Conservation (phyloP, 2,329 filamentous ascomycete species). For the Fusarium caatingaense region DNA sequence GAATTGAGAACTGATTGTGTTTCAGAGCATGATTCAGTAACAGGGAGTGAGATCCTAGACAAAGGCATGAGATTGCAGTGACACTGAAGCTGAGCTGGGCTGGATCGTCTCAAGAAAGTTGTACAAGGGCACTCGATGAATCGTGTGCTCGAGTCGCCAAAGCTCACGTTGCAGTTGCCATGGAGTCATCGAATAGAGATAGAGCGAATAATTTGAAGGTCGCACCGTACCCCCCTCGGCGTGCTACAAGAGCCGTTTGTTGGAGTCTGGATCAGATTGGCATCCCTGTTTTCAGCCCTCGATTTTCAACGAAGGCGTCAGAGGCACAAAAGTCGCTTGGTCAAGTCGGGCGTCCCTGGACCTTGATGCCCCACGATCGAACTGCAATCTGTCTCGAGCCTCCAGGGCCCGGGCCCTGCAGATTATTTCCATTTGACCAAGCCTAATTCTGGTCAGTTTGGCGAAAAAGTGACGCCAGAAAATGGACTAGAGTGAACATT, state of each 20-base stretch:
- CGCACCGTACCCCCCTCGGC: constrained; percentile 32
- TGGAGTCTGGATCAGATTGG: constrained; percentile 39
- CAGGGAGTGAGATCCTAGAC: constrained; percentile 17
- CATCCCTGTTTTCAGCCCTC: constrained; percentile 48
- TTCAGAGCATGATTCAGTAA: constrained; percentile 25
- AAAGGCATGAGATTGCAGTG: constrained; percentile 33
- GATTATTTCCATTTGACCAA: constrained; percentile 32
- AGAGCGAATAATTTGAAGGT: constrained; percentile 22
- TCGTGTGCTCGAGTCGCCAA: constrained; percentile 26
- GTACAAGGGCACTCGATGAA: constrained; percentile 21
- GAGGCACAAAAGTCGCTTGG: constrained; percentile 34
- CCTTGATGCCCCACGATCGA: constrained; percentile 45
- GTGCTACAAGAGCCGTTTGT: constrained; percentile 27
- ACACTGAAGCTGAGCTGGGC: constrained; percentile 35
- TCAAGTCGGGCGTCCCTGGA: constrained; percentile 39
- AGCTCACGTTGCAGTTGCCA: constrained; percentile 25
- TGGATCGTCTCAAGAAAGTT: constrained; percentile 30
- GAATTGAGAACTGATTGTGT: constrained; percentile 12
- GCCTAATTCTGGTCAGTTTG: constrained; percentile 36
- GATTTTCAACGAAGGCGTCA: constrained; percentile 43
- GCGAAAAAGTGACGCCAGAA: constrained; percentile 46
- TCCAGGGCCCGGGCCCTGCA: constrained; percentile 29
- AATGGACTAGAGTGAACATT: constrained; percentile 44
- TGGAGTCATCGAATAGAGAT: constrained; percentile 33
- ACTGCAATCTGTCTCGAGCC: constrained; percentile 46